phyloP scores from a whole-genome alignment of 305 asterid species.

The Rubia peregrina region DNA sequence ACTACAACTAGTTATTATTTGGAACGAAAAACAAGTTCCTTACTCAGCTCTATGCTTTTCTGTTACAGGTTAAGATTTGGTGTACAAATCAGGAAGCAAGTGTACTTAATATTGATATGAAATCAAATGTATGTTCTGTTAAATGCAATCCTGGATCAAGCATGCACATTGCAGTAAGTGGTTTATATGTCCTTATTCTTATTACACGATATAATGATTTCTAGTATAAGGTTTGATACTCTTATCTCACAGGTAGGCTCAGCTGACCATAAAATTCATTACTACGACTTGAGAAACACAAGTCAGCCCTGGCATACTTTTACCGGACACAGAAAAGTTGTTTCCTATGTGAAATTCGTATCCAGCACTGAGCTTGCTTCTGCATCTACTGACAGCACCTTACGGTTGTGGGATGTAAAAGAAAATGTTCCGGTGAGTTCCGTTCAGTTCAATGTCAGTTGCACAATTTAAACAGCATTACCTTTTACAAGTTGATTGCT shows the following conservation, averaged over 20 bases:
- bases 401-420: conserved; percentile 69
- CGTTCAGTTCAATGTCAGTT: conserved; percentile 1
- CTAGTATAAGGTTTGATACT: background rate
- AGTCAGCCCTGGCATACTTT: conserved; percentile 55
- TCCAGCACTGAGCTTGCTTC: conserved; percentile 72
- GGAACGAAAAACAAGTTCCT: background rate
- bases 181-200: background rate
- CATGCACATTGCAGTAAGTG: conserved; percentile 51
- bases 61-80: conserved; percentile 63
- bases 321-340: conserved; percentile 63
- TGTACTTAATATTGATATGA: conserved; percentile 59
- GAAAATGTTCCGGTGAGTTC: conserved; percentile 44
- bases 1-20: background rate
- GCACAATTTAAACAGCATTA: too few species aligned
- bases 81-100: conserved; percentile 68
- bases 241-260: conserved; percentile 63
- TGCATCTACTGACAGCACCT: conserved; percentile 73
- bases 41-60: background rate
- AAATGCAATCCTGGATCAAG: conserved; percentile 73
- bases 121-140: conserved; percentile 76
- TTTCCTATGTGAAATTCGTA: conserved; percentile 65
- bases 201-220: background rate
- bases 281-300: conserved; percentile 61
- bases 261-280: conserved; percentile 70
- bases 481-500: background rate